phyloP scores from a whole-genome alignment of 306 rosid species.

The Lathyrus aphaca region DNA sequence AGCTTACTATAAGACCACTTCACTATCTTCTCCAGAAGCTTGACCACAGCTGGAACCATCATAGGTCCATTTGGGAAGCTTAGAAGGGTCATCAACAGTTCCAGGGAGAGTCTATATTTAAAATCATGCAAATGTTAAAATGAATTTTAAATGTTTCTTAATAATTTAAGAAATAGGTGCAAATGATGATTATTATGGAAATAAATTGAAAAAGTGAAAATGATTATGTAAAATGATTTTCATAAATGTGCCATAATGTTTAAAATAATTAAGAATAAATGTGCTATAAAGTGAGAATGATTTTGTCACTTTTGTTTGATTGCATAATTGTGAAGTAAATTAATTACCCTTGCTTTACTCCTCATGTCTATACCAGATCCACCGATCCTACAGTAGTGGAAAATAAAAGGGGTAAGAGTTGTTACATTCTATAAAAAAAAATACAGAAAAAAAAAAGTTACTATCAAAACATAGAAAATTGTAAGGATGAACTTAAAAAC shows the following conservation, averaged over 20 bases:
- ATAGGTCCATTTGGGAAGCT: conserved; percentile 89
- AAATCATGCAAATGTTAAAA: conserved; percentile 3
- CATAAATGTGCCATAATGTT: background rate
- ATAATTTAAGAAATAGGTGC: background rate
- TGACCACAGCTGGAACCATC: conserved; percentile 97
- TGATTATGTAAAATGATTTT: no score
- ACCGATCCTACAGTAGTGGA: conserved; percentile 66
- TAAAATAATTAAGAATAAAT: background rate
- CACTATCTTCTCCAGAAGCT: conserved; percentile 92
- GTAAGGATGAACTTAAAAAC: background rate
- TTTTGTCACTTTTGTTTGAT: background rate
- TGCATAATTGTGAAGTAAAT: conserved; percentile 22
- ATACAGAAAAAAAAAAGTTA: background rate
- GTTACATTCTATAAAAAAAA: background rate
- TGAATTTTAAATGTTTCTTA: background rate
- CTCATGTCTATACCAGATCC: conserved; percentile 90
- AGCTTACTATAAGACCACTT: conserved; percentile 77
- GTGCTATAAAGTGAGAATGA: background rate
- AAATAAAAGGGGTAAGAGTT: background rate
- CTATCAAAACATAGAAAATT: background rate
- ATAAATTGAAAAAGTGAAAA: no score
- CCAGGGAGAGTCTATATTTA: conserved; percentile 69
- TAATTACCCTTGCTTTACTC: conserved; percentile 89
- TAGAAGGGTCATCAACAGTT: conserved; percentile 69
- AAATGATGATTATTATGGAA: no score